Percentiles rank a stretch among this genome's conserved stretches.
Evolutionary conservation across 2,329 filamentous ascomycete species (phyloP).

Genomic region (Cladosporium halotolerans): DNA sequence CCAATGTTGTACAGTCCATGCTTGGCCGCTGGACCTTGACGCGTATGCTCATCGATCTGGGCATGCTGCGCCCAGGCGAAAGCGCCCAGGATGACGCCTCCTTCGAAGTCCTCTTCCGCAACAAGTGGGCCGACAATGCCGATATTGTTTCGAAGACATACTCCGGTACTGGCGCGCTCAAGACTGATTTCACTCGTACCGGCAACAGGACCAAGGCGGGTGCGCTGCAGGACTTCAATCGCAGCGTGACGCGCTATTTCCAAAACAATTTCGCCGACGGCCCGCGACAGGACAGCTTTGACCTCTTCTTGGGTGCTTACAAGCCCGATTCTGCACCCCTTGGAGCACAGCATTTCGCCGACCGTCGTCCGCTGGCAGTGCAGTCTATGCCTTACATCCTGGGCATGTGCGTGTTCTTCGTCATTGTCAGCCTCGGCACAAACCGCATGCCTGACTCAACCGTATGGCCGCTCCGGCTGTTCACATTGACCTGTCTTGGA

Average conservation of each 20-base stretch:
- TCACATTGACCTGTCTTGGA: slow-evolving; percentile 70
- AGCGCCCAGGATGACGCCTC: slow-evolving; percentile 70
- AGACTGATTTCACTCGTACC: slow-evolving; percentile 95
- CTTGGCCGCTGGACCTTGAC: slow-evolving; percentile 83
- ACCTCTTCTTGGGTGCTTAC: slow-evolving; percentile 86
- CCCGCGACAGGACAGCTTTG: slow-evolving; percentile 88
- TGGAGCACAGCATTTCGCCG: slow-evolving; percentile 71
- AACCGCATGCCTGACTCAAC: slow-evolving; percentile 64
- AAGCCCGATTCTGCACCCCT: slow-evolving; percentile 66
- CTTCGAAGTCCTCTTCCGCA: slow-evolving; percentile 90
- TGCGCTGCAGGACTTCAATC: slow-evolving; percentile 76
- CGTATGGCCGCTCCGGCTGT: slow-evolving; percentile 74
- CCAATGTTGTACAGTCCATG: slow-evolving; percentile 97
- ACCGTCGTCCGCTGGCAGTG: slow-evolving; percentile 77
- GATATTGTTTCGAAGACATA: slow-evolving; percentile 91
- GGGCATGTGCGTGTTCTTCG: slow-evolving; percentile 77
- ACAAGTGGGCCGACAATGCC: slow-evolving; percentile 97
- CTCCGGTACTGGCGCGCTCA: slow-evolving; percentile 92
- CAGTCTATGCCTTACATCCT: slow-evolving; percentile 92
- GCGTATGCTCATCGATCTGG: slow-evolving; percentile 79
- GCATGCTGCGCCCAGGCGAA: slow-evolving; percentile 69
- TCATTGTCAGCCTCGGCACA: slow-evolving; percentile 69
- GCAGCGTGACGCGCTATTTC: slow-evolving; percentile 83
- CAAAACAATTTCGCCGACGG: slow-evolving; percentile 94
- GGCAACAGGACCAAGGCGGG: slow-evolving; percentile 82